phyloP scores from a whole-genome alignment of 1,284 basidiomycete genomes.

The Rhodotorula sp. region DNA sequence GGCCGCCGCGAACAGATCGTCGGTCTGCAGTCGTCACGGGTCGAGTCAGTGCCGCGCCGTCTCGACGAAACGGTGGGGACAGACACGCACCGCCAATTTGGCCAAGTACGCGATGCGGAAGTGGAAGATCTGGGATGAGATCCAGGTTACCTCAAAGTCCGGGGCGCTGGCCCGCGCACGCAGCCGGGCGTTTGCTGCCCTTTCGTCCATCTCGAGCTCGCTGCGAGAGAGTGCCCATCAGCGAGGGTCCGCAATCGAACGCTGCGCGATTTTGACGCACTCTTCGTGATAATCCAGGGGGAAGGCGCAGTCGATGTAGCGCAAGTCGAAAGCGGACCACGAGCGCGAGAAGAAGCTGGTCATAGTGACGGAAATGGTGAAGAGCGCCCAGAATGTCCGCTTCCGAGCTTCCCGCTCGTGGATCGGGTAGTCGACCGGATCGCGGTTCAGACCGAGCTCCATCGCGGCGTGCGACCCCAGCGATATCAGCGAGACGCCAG shows the following conservation, averaged over 20 bases:
- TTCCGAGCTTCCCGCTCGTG: conserved; percentile 29
- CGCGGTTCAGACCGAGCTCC: conserved; percentile 36
- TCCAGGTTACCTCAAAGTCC: conserved; percentile 17
- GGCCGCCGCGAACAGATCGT: conserved; percentile 2
- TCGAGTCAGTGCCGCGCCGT: neutral
- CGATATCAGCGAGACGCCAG: conserved; percentile 20
- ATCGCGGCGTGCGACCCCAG: conserved; percentile 25
- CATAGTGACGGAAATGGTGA: conserved; percentile 18
- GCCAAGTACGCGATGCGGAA: neutral
- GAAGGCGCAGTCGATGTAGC: conserved; percentile 23
- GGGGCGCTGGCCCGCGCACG: neutral
- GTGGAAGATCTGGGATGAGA: neutral
- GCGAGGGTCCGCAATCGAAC: neutral
- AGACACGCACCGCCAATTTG: neutral
- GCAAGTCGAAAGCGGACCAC: conserved; percentile 25
- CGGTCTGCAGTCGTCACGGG: conserved; percentile 8
- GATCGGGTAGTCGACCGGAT: conserved; percentile 20
- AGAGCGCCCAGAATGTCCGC: conserved; percentile 31
- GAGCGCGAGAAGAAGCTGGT: neutral
- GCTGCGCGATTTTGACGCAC: neutral
- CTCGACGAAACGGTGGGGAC: neutral
- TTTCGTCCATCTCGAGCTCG: conserved; percentile 15
- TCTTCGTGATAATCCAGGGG: conserved; percentile 26
- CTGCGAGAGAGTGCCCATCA: neutral
- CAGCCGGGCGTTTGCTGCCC: conserved; percentile 11